Conservation (phyloP, 2,329 filamentous ascomycete genomes). For the Botrytis paeoniae region DNA sequence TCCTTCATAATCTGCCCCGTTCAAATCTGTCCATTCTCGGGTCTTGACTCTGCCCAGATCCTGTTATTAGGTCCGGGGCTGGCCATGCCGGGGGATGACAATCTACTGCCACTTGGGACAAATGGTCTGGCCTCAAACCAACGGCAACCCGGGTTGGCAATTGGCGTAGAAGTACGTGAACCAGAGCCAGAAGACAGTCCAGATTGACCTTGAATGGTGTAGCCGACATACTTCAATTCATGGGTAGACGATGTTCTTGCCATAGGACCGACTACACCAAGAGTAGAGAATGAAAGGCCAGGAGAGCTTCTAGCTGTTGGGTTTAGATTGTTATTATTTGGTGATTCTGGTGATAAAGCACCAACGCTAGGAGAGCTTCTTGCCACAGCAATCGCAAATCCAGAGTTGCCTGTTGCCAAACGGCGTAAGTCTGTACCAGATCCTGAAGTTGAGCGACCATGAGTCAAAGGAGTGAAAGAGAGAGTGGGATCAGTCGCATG, state of each 20-base stretch:
- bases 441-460: background rate
- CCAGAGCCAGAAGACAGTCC: background rate
- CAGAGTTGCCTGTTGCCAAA: background rate
- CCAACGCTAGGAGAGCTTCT: background rate
- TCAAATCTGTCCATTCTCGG: background rate
- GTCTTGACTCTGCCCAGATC: background rate
- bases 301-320: conserved; percentile 7
- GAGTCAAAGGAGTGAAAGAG: background rate
- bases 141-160: background rate
- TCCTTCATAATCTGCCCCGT: too few species aligned
- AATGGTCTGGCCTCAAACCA: conserved; percentile 3
- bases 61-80: background rate
- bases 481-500: background rate
- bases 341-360: background rate
- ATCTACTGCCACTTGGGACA: background rate
- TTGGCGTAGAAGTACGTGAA: background rate
- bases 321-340: background rate
- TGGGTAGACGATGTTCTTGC: background rate
- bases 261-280: background rate
- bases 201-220: background rate
- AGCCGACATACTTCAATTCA: background rate
- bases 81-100: background rate
- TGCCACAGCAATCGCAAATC: background rate
- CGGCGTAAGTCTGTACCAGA: conserved; percentile 7
- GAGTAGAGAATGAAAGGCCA: background rate